These are phyloP conservation scores for Penicillium sp. DNA, from an alignment of 2,329 filamentous ascomycete genomes.

Conservation along the genomic window DNA sequence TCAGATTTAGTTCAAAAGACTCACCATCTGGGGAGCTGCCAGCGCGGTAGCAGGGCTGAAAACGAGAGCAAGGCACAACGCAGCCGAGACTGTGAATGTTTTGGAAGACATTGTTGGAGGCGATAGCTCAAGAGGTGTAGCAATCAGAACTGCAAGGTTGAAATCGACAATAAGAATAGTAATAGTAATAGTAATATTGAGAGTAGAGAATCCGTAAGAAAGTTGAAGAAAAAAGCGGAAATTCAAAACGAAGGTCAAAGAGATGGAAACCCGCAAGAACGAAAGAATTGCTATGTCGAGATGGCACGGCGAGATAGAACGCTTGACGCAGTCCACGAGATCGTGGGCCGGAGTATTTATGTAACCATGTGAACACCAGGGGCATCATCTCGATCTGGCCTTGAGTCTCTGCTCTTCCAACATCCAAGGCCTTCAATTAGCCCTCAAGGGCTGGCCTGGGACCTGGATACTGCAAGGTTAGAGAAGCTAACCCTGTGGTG, in stretches of 20 bases:
- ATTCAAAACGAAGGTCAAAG: conserved; percentile 5
- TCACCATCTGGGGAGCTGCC: conserved; percentile 24
- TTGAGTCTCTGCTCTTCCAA: too few species aligned
- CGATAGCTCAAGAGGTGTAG: conserved; percentile 3
- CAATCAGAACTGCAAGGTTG: not conserved
- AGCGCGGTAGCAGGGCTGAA: conserved; percentile 24
- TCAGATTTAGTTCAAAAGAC: conserved; percentile 5
- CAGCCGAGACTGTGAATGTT: conserved; percentile 22
- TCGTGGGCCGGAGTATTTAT: conserved; percentile 14
- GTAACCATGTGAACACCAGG: conserved; percentile 1
- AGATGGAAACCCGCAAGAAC: conserved; percentile 8
- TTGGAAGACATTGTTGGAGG: conserved; percentile 21
- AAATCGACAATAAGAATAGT: too few species aligned
- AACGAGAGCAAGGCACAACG: conserved; percentile 27
- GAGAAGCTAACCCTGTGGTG: conserved; percentile 15
- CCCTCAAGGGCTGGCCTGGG: conserved; percentile 9
- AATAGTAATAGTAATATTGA: too few species aligned
- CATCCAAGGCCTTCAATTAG: conserved; percentile 5
- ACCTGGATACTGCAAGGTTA: conserved; percentile 20
- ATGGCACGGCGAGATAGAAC: too few species aligned
- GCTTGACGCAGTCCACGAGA: not conserved
- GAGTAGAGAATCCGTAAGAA: too few species aligned
- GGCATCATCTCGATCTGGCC: too few species aligned
- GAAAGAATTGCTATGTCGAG: conserved; percentile 6
- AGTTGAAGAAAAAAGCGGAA: too few species aligned